phyloP scores from a whole-genome alignment of 129 eudicot genomes.

The Dittrichia graveolens region DNA sequence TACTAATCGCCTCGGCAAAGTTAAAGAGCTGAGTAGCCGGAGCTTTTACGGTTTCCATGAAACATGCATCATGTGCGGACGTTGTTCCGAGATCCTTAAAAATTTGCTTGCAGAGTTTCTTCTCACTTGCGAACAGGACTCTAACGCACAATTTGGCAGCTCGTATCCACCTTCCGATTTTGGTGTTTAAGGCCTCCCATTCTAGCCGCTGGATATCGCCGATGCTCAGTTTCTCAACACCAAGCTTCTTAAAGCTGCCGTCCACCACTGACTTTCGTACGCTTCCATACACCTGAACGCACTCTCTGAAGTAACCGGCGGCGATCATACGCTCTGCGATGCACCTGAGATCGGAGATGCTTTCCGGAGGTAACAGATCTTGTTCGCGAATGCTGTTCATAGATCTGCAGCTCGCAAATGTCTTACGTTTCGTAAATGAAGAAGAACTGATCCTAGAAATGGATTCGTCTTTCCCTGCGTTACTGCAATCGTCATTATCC shows the following conservation, averaged over 20 bases:
- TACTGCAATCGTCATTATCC: constrained; percentile 23
- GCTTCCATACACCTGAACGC: constrained; percentile 69
- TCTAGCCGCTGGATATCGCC: constrained; percentile 67
- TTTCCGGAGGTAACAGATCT: constrained; percentile 56
- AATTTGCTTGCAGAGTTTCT: constrained; percentile 50
- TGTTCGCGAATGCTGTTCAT: constrained; percentile 69
- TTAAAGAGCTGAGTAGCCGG: constrained; percentile 67
- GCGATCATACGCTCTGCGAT: constrained; percentile 73
- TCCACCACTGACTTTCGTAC: constrained; percentile 57
- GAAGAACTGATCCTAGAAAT: constrained; percentile 23
- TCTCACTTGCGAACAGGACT: constrained; percentile 66
- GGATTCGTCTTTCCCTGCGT: constrained; percentile 24
- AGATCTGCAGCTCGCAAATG: constrained; percentile 55
- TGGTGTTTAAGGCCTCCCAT: constrained; percentile 59
- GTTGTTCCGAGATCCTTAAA: constrained; percentile 53
- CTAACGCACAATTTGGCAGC: constrained; percentile 63
- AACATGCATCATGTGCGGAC: constrained; percentile 52
- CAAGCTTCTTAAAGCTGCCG: constrained; percentile 48
- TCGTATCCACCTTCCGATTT: constrained; percentile 63
- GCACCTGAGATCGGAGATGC: constrained; percentile 52
- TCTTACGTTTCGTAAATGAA: constrained; percentile 30
- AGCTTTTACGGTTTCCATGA: constrained; percentile 63
- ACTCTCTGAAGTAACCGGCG: constrained; percentile 57
- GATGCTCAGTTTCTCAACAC: constrained; percentile 63
- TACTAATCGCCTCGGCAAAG: constrained; percentile 78